These are phyloP conservation scores for Adansonia madagascariensis DNA, from an alignment of 441 rosid species.

Conservation along the genomic window DNA sequence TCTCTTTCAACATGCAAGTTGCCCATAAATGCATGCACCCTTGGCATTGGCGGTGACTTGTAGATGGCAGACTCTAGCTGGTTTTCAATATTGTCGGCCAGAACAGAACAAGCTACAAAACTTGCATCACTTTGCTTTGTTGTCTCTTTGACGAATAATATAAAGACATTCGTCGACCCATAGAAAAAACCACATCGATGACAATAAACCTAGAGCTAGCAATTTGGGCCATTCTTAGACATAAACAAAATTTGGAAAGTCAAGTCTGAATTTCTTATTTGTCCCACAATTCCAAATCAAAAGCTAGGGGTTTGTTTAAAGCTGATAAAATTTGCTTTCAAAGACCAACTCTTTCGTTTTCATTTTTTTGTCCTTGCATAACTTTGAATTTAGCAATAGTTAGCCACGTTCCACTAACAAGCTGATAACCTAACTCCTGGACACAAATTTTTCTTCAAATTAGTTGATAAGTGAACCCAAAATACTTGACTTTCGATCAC, in stretches of 20 bases:
- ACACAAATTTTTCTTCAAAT: background rate
- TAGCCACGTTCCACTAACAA: too few species aligned
- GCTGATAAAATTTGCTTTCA: background rate
- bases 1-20: background rate
- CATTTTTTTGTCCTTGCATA: background rate
- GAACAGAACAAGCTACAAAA: too few species aligned
- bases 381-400: background rate
- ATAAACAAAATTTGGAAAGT: too few species aligned
- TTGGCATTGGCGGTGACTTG: background rate
- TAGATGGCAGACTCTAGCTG: background rate
- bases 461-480: background rate
- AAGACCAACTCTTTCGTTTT: background rate
- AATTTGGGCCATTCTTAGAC: too few species aligned
- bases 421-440: background rate
- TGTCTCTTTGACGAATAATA: too few species aligned
- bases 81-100: too few species aligned
- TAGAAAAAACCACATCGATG: too few species aligned
- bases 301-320: background rate
- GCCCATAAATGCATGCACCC: background rate
- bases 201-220: too few species aligned
- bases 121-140: too few species aligned
- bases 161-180: too few species aligned
- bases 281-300: background rate
- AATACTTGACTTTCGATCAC: background rate
- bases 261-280: background rate